Evolutionary conservation across 805 yeast species (phyloP).

Genomic region (Blastobotrys mokoenaii): DNA sequence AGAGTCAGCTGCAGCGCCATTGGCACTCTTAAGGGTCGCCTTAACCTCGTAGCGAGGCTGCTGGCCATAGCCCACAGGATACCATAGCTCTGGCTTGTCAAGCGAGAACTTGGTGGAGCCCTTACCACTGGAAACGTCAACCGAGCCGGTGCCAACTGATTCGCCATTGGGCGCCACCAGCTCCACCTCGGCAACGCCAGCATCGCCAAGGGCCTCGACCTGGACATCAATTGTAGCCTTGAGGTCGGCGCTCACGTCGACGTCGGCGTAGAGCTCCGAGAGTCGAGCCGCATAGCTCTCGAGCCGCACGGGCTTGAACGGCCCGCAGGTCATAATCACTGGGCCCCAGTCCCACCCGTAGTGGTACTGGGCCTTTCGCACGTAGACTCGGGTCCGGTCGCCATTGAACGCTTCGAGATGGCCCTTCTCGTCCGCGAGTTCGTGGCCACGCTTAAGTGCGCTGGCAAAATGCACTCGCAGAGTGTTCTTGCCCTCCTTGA

Average conservation of each 20-base stretch:
- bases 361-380: conserved; percentile 46
- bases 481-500: conserved; percentile 23
- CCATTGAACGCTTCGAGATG: conserved; percentile 33
- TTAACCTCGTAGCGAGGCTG: conserved; percentile 29
- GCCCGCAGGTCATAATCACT: conserved; percentile 36
- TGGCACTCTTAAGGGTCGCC: conserved; percentile 9
- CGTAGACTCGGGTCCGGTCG: conserved; percentile 36
- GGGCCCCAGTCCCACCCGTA: conserved; percentile 59
- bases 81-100: conserved; percentile 34
- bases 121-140: conserved; percentile 1
- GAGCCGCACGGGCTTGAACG: conserved; percentile 33
- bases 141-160: conserved; percentile 1
- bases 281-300: conserved; percentile 19
- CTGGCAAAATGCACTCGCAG: conserved; percentile 33
- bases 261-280: conserved; percentile 18
- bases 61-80: conserved; percentile 33
- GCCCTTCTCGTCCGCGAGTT: conserved; percentile 29
- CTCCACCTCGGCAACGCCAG: conserved; percentile 5
- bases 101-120: conserved; percentile 12
- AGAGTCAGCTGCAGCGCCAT: neutral
- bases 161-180: conserved; percentile 10
- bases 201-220: conserved; percentile 5
- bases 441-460: conserved; percentile 31
- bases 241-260: conserved; percentile 12
- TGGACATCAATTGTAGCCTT: conserved; percentile 7